A percentile compares a stretch with the other conserved stretches of the same genome.
phyloP scores from a whole-genome alignment of 352 stramenopile genomes.

The Pythium rishiriense region DNA sequence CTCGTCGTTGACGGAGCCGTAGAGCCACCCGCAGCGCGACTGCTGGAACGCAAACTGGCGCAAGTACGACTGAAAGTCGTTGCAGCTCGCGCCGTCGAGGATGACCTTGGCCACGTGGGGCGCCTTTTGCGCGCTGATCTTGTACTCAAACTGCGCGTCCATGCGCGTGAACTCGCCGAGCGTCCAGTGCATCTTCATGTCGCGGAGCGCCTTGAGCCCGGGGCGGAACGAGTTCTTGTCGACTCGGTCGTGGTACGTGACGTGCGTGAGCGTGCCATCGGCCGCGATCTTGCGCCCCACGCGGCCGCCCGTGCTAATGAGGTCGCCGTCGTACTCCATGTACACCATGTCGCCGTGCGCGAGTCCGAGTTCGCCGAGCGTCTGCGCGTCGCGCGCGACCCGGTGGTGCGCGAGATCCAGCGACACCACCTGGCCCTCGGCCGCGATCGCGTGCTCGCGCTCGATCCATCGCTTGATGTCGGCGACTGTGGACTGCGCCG shows the following conservation, averaged over 20 bases:
- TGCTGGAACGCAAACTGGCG: conserved; percentile 93
- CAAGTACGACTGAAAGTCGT: conserved; percentile 91
- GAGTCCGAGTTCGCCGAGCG: conserved; percentile 57
- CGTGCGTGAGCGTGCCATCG: conserved; percentile 77
- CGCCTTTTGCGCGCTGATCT: conserved; percentile 93
- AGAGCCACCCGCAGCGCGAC: conserved; percentile 94
- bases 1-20: conserved; percentile 87
- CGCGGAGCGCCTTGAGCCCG: conserved; percentile 93
- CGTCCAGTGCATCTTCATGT: conserved; percentile 99
- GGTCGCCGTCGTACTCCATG: conserved; percentile 74
- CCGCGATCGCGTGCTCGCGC: conserved; percentile 63
- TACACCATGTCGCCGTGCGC: conserved; percentile 82
- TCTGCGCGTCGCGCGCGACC: conserved; percentile 46
- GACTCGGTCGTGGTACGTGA: conserved; percentile 72
- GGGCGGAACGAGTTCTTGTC: conserved; percentile 92
- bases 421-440: conserved; percentile 47
- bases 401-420: conserved; percentile 52
- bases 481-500: conserved; percentile 56
- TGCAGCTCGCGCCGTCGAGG: conserved; percentile 87
- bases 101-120: conserved; percentile 80
- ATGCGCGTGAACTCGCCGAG: conserved; percentile 97
- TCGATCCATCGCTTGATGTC: conserved; percentile 82
- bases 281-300: conserved; percentile 77
- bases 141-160: conserved; percentile 97
- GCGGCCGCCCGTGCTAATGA: conserved; percentile 44